Percentiles rank a stretch among this genome's conserved stretches.
phyloP scores from a whole-genome alignment of 2,329 filamentous ascomycete species.

The Penicillium hordei region DNA sequence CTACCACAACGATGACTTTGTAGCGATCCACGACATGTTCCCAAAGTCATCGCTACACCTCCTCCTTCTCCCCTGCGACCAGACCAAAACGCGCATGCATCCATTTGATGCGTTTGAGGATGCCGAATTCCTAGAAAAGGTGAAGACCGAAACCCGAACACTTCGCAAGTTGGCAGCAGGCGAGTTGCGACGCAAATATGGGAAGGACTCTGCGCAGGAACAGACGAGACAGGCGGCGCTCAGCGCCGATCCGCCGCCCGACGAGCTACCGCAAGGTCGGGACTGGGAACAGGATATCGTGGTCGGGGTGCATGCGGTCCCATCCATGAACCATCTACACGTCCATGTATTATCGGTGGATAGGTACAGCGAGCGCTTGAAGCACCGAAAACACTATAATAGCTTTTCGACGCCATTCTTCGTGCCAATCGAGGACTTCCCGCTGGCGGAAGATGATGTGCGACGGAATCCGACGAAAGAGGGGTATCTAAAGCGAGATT shows the following conservation, averaged over 20 bases:
- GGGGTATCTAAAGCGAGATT: constrained; percentile 63
- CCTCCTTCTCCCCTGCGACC: constrained; percentile 78
- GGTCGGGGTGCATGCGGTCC: constrained; percentile 79
- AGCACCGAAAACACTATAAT: constrained; percentile 85
- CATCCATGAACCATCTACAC: constrained; percentile 90
- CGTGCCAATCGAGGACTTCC: constrained; percentile 75
- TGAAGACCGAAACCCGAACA: constrained; percentile 60
- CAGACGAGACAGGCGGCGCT: constrained; percentile 64
- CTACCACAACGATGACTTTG: constrained; percentile 66
- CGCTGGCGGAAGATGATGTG: constrained; percentile 65
- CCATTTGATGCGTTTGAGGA: constrained; percentile 78
- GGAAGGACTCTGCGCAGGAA: constrained; percentile 63
- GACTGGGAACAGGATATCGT: constrained; percentile 76
- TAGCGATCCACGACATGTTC: constrained; percentile 77
- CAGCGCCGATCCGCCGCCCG: constrained; percentile 51
- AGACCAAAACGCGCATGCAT: constrained; percentile 60
- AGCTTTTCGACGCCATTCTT: constrained; percentile 87
- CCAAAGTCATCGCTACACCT: constrained; percentile 84
- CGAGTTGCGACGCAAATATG: constrained; percentile 71
- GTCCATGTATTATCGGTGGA: constrained; percentile 84
- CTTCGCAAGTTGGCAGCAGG: constrained; percentile 67
- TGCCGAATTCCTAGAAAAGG: constrained; percentile 63
- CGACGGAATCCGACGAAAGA: constrained; percentile 58
- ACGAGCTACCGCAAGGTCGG: constrained; percentile 66
- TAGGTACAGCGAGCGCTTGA: constrained; percentile 69